phyloP scores from a whole-genome alignment of 2,329 filamentous ascomycete genomes.

The Phialemonium atrogriseum region DNA sequence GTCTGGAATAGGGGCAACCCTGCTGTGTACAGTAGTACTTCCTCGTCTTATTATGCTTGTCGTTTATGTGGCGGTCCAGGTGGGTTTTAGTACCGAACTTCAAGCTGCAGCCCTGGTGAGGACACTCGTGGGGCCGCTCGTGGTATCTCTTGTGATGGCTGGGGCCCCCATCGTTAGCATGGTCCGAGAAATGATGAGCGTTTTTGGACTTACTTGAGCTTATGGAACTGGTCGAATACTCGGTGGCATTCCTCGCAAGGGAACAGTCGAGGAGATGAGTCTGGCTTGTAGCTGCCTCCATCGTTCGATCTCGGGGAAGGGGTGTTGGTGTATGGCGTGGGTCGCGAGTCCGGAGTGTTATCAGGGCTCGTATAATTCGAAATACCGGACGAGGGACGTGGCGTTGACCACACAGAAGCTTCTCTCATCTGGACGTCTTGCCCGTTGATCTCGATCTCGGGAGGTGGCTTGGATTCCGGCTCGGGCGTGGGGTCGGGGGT shows the following conservation, averaged over 20 bases:
- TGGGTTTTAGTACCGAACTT: slow-evolving; percentile 55
- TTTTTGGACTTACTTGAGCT: slow-evolving; percentile 40
- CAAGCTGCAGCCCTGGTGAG: slow-evolving; percentile 38
- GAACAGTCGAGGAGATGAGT: slow-evolving; percentile 15
- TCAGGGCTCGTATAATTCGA: background rate
- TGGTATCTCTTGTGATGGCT: slow-evolving; percentile 55
- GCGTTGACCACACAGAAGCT: background rate
- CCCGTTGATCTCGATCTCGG: background rate
- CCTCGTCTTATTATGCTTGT: slow-evolving; percentile 51
- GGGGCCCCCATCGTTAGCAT: slow-evolving; percentile 11
- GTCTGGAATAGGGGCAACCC: slow-evolving; percentile 46
- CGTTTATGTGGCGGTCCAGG: slow-evolving; percentile 53
- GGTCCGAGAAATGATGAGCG: background rate
- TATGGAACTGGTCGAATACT: slow-evolving; percentile 49
- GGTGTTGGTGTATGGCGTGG: slow-evolving; percentile 17
- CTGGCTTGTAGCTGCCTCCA: background rate
- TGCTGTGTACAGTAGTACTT: slow-evolving; percentile 49
- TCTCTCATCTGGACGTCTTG: background rate
- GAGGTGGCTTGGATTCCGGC: slow-evolving; percentile 1
- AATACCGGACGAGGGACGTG: background rate
- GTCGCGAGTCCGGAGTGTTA: slow-evolving; percentile 1
- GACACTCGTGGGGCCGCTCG: slow-evolving; percentile 42
- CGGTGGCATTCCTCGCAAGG: slow-evolving; percentile 34
- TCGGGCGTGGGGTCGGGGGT: slow-evolving; percentile 2
- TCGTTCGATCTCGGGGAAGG: slow-evolving; percentile 30